phyloP scores from a whole-genome alignment of 2,329 filamentous ascomycete species.

The Colletotrichum coccodes region DNA sequence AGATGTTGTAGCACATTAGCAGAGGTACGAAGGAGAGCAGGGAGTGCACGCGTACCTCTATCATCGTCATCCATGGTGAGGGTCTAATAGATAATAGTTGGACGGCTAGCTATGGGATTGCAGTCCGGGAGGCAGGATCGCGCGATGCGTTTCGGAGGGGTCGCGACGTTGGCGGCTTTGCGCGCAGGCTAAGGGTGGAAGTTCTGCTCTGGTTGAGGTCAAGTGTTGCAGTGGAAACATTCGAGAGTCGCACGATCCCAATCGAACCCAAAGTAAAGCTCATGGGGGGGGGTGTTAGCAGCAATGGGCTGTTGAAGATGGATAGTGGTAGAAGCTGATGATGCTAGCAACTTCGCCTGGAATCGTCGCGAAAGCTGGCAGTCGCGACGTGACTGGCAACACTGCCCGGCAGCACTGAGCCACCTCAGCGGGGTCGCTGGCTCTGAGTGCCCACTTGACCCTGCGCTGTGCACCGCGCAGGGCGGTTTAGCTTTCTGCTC shows the following conservation, averaged over 20 bases:
- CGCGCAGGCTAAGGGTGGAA: neutral
- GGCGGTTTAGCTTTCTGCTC: neutral
- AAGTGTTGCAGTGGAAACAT: neutral
- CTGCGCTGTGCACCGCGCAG: neutral
- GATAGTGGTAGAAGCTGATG: neutral
- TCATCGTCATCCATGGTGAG: conserved; percentile 42
- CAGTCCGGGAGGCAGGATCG: neutral
- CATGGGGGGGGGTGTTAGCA: neutral
- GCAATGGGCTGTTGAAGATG: neutral
- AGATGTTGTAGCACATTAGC: neutral
- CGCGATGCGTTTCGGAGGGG: neutral
- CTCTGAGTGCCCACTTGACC: neutral
- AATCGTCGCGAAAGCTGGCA: conserved; percentile 30
- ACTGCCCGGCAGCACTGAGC: neutral
- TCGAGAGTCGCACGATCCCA: neutral
- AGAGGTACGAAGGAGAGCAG: too few relatives aligned
- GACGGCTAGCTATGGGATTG: neutral
- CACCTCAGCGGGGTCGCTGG: conserved; percentile 1
- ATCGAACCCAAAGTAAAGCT: neutral
- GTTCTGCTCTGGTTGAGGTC: neutral
- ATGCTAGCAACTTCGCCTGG: neutral
- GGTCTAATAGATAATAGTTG: neutral
- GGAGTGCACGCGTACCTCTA: conserved; percentile 34
- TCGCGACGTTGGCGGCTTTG: neutral
- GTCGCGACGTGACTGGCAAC: conserved; percentile 11